Conservation (phyloP, 2,329 filamentous ascomycete genomes). For the Fusarium graminum region DNA sequence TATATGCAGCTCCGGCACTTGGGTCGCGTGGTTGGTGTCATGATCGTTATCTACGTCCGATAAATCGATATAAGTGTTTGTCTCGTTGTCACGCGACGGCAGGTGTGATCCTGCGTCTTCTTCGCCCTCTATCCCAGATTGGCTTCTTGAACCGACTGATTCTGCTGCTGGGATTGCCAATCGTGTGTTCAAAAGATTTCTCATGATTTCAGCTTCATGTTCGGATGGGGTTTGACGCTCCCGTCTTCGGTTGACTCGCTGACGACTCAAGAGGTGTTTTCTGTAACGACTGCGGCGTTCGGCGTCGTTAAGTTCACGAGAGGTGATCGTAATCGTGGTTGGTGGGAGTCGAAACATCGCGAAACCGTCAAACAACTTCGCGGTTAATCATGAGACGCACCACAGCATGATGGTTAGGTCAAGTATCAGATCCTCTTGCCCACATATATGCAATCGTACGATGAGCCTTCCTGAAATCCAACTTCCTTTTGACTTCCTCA, state of each 20-base stretch:
- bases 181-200: conserved; percentile 3
- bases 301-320: conserved; percentile 38
- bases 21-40: neutral
- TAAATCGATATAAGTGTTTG: neutral
- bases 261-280: conserved; percentile 22
- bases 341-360: conserved; percentile 43
- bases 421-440: too few relatives aligned
- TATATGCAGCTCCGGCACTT: neutral
- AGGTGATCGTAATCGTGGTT: conserved; percentile 35
- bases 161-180: conserved; percentile 4
- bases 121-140: conserved; percentile 1
- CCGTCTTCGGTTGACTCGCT: neutral
- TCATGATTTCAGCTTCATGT: neutral
- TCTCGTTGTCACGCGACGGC: neutral
- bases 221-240: neutral
- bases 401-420: too few relatives aligned
- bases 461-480: neutral
- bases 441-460: neutral
- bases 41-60: neutral
- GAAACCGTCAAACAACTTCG: neutral
- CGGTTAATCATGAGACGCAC: neutral
- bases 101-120: neutral
- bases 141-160: neutral
- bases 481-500: neutral
- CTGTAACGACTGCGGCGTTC: conserved; percentile 43